Base-by-base conservation (phyloP, 2,329 filamentous ascomycete species). In the Epichloe elymi region DNA sequence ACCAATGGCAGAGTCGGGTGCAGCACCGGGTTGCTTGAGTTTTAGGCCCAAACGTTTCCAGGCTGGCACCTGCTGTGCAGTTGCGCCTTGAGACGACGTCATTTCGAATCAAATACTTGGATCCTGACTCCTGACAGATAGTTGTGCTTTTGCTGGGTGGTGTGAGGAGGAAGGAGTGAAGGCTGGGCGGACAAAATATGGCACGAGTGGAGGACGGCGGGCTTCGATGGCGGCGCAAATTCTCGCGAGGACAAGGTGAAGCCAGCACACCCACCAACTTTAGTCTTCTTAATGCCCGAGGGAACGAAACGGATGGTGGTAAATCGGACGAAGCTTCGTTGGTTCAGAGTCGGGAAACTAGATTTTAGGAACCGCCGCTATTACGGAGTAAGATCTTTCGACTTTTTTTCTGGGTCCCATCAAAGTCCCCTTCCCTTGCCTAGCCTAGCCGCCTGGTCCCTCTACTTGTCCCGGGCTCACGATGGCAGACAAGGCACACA, bases 1-100 rank as follows among this genome's bases (percentile, higher is more conserved):
- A 52, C 58, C 60, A 57, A 57, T 57, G 56, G 59, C 59, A 57
- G 62, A 56, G 51, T 63, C 65, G 48, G 62, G 57, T 59, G 59
- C 61, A 58, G 61, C 60, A 57, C 61, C 59, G 51, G 61, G 58
- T 55, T 64, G 61, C 66, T 80, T 80, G 67, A 80, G 76, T 70
- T 79, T 79, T 63, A 80, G 74, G 66, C 78, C 78, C 71, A 80
- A 74, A 70, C 75, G 74, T 63, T 80, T 80, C 77, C 78, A 80
- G 56, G 76, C 76, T 52, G 78, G 77, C 55, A 75, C 68, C 59
- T 69, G 70, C 63, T 70, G 70, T 55, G 67, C 61, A 66, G 69
- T 67, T 67, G 70, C 66, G 60, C 62, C 64, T 58, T 65, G 64
- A 61, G 69, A 63, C 58, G 69, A 70, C 58, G 66, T 70, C 69